Evolutionary conservation across 352 stramenopile genomes (phyloP).

Genomic region (Thraustochytrium striatum): DNA sequence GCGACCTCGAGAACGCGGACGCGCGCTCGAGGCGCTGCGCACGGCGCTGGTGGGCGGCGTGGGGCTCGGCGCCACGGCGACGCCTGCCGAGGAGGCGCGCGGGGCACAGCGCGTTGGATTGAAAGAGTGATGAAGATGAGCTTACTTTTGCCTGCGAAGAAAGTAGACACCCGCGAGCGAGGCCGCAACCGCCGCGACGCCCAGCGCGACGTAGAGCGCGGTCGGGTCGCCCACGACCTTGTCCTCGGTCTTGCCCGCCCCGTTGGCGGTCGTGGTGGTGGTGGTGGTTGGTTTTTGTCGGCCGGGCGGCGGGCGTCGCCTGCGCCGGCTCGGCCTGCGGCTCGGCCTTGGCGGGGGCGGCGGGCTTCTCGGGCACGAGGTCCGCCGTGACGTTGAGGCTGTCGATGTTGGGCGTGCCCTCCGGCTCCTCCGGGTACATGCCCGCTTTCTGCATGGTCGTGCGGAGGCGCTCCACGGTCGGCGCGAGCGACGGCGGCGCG

Average conservation of each 20-base stretch:
- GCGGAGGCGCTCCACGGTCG: constrained; percentile 7
- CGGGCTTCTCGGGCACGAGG: neutral
- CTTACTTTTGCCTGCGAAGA: constrained; percentile 29
- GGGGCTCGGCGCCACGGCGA: no score
- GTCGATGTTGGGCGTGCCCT: no score
- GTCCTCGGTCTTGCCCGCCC: neutral
- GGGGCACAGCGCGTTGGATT: no score
- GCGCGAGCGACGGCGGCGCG: neutral
- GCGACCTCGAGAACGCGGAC: no score
- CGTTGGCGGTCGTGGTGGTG: neutral
- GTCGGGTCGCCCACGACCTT: constrained; percentile 1
- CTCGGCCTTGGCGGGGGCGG: neutral
- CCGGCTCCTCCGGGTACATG: neutral
- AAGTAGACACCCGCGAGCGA: neutral
- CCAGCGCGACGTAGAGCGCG: constrained; percentile 10
- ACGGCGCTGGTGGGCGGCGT: no score
- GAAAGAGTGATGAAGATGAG: no score
- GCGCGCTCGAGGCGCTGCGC: no score
- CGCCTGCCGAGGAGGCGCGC: no score
- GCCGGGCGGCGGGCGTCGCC: neutral
- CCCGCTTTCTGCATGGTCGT: constrained; percentile 36
- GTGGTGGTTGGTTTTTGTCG: neutral
- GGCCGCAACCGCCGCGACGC: constrained; percentile 9
- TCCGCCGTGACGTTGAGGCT: neutral
- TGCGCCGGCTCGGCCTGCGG: neutral